Conservation (phyloP, 1,284 basidiomycete genomes). For the Naganishia sp. region DNA sequence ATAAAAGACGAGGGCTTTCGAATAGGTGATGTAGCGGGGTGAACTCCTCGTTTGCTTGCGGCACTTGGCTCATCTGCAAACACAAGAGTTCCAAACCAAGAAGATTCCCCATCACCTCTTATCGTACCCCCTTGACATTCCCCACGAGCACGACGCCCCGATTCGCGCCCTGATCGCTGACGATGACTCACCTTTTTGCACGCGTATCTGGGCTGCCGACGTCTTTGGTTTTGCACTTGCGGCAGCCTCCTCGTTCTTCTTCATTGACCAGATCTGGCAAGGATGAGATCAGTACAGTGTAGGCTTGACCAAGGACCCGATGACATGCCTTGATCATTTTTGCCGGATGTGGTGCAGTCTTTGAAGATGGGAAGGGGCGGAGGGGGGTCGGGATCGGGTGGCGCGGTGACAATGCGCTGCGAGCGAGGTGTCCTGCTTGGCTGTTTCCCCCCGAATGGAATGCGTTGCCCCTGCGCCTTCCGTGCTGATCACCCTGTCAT, state of each 20-base stretch:
- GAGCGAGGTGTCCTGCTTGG: background rate
- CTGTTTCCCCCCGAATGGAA: background rate
- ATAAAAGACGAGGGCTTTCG: too few relatives aligned
- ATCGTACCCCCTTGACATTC: background rate
- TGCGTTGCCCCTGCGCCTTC: too few relatives aligned
- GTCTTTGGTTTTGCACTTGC: constrained; percentile 96
- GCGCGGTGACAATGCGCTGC: background rate
- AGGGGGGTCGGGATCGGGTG: background rate
- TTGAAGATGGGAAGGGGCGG: background rate
- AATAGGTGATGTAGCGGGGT: too few relatives aligned
- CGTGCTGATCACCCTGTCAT: too few relatives aligned
- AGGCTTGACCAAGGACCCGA: background rate
- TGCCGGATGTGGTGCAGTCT: background rate
- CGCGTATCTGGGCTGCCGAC: constrained; percentile 92
- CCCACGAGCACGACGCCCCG: background rate
- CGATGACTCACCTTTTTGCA: constrained; percentile 80
- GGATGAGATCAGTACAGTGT: background rate
- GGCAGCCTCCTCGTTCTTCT: constrained; percentile 88
- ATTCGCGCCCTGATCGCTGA: background rate
- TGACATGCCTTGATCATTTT: constrained; percentile 58
- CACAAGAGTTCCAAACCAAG: too few relatives aligned
- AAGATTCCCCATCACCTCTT: background rate
- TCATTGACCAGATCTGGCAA: constrained; percentile 89
- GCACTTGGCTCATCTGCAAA: too few relatives aligned
- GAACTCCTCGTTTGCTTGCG: too few relatives aligned